These are phyloP conservation scores for Blepharisma japonicum DNA, from an alignment of 73 alveolate genomes.

Conservation along the genomic window DNA sequence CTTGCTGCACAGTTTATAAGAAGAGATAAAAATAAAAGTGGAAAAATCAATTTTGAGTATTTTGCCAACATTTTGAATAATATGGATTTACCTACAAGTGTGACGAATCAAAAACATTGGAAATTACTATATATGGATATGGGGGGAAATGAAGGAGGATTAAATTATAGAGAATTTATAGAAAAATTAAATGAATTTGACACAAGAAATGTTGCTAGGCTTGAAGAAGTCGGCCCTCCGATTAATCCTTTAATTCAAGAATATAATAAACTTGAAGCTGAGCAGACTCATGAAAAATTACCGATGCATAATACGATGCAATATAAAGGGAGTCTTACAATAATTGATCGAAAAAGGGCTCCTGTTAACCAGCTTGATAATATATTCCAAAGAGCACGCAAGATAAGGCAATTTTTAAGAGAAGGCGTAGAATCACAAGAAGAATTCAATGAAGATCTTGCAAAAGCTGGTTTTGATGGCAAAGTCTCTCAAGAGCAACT, in stretches of 20 bases:
- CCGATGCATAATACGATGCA: not conserved
- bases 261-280: not conserved
- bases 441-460: conserved; percentile 36
- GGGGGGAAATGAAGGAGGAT: not conserved
- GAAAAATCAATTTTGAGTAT: conserved; percentile 31
- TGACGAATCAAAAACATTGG: not conserved
- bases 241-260: not conserved
- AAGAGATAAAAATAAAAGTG: conserved; percentile 42
- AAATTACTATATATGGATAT: not conserved
- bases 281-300: not conserved
- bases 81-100: conserved; percentile 1
- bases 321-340: not conserved
- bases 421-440: conserved; percentile 13
- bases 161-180: conserved; percentile 9
- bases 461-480: conserved; percentile 23
- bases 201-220: not conserved
- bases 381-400: conserved; percentile 40
- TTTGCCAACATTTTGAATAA: conserved; percentile 20
- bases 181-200: not conserved
- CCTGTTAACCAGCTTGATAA: conserved; percentile 39
- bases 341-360: not conserved
- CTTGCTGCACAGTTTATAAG: conserved; percentile 36
- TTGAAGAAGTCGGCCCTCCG: not conserved
- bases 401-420: conserved; percentile 43
- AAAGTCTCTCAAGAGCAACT: conserved; percentile 32